Base-by-base conservation (phyloP, 768 basidiomycete species). In the Botryobasidium botryosum region DNA sequence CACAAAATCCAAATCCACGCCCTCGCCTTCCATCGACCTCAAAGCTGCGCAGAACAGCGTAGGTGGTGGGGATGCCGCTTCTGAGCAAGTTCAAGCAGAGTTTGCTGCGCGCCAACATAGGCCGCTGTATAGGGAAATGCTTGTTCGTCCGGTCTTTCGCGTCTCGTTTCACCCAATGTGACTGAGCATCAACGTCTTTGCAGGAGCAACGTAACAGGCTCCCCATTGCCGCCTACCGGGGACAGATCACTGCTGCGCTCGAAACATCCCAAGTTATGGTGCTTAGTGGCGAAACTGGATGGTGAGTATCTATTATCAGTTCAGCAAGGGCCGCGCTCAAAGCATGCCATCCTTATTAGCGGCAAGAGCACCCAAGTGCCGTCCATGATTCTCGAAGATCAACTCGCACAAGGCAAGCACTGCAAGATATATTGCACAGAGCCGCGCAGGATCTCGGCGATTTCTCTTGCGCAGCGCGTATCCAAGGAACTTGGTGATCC, bases 351-450 rank as follows among this genome's bases (percentile, higher is more conserved):
- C 31, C n/a, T 40, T 43, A 42, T 25, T 51, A 90, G 88, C 55
- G 92, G 92, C 6, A 99, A 99, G 64, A 94, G 90, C 2, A 97
- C 92, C 0, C 92, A 97, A 63, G 74, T 96, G 3, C 92, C 92
- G 3, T 70, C 80, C 1, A 97, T 90, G 62, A 80, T 97, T 51
- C 71, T 99, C 7, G 92, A 99, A 59, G 78, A 91, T 55, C 75
- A 81, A 43, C 71, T 96, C 18, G 72, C 78, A 4, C 70, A 69
- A 49, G 94, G 91, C 21, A 73, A 68, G 53, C 70, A 71, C 44
- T 92, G 87, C 67, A 92, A 80, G 59, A 82, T 99, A 54, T 87
- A 76, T 55, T 92, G 88, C 52, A 96, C 92, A 4, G 91, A 97
- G 56, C 92, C 92, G 4, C 74, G 92, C 35, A 75, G 92, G 33